Base-by-base conservation (phyloP, 2,329 filamentous ascomycete species). In the Fusarium aywerte region DNA sequence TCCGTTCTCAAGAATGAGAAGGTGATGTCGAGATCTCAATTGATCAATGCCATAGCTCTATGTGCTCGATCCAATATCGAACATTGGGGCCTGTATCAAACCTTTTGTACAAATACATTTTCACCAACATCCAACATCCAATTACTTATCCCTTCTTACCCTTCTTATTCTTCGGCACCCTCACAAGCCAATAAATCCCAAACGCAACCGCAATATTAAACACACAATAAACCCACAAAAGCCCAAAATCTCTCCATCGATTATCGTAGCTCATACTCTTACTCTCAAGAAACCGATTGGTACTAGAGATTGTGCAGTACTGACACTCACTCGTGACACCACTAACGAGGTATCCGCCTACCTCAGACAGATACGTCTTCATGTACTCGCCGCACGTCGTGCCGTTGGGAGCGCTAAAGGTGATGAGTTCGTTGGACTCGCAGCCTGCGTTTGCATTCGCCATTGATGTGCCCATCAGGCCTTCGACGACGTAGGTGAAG, bases 401-500 rank as follows among this genome's bases (percentile, higher is more conserved):
- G 10, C 80, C 81, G 1, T 72, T 57, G 0, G 85, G 83, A 0
- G 91, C 86, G 21, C 86, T 79, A 73, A 96, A 89, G 8, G 78
- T 76, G 21, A 91, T 80, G 56, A 86, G 80, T 75, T 96, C 92
- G 70, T 89, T 90, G 2, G 73, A 35, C 2, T 89, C 85, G 75
- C 92, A 95, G 2, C 74, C 69, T 21, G 92, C 86, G 0, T 72
- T 39, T 0, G 85, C 85, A 67, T 89, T 86, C 11, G 89, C 89
- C 25, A 95, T 79, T 1, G 85, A 88, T 3, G 85, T 85, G 0
- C 87, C 83, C 7, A 92, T 76, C 74, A 95, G 84, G 1, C 87
- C 89, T 39, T 85, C 83, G 32, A 92, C 85, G 3, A 93, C 80
- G 74, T 95, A 95, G 0, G 90, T 92, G 74, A 94, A 89, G 0